A percentile compares a stretch with the other conserved stretches of the same genome.
These are phyloP conservation scores for Pseudocercospora musae DNA, from an alignment of 2,329 filamentous ascomycete species.

Conservation along the genomic window DNA sequence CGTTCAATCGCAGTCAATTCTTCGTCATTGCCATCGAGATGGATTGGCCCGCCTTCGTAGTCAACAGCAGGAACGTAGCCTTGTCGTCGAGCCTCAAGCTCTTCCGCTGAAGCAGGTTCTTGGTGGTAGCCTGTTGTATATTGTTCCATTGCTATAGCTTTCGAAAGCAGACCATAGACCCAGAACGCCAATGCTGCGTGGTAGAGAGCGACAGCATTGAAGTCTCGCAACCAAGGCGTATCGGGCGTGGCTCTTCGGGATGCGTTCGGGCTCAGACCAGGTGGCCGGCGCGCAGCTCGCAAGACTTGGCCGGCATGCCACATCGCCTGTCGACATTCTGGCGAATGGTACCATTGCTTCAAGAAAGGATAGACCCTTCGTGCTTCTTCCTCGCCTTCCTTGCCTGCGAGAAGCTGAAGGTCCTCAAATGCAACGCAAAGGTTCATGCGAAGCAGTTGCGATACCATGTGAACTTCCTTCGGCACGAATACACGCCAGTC, in stretches of 20 bases:
- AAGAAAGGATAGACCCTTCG: slow-evolving; percentile 18
- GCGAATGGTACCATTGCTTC: slow-evolving; percentile 21
- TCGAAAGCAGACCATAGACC: slow-evolving; percentile 21
- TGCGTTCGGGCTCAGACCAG: slow-evolving; percentile 20
- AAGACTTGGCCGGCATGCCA: slow-evolving; percentile 26
- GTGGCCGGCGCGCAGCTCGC: slow-evolving; percentile 18
- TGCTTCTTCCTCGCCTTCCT: slow-evolving; percentile 24
- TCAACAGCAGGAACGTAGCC: slow-evolving; percentile 10
- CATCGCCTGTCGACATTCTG: slow-evolving; percentile 20
- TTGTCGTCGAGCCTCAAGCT: slow-evolving; percentile 1
- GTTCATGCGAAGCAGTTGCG: slow-evolving; percentile 23
- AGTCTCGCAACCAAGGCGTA: slow-evolving; percentile 23
- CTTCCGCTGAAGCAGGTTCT: neutral
- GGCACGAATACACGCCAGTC: slow-evolving; percentile 21
- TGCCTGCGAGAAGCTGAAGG: slow-evolving; percentile 22
- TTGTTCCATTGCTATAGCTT: slow-evolving; percentile 14
- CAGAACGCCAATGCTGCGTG: slow-evolving; percentile 21
- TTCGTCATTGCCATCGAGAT: slow-evolving; percentile 21
- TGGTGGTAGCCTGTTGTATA: neutral
- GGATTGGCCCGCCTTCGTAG: slow-evolving; percentile 17
- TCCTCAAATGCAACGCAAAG: slow-evolving; percentile 23
- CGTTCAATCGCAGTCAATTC: slow-evolving; percentile 16
- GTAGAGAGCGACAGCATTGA: slow-evolving; percentile 22
- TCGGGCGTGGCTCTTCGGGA: slow-evolving; percentile 16
- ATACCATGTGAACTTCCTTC: slow-evolving; percentile 22